Evolutionary conservation across 2,329 filamentous ascomycete species (phyloP).

Genomic region (Lasiodiplodia hormozganensis): DNA sequence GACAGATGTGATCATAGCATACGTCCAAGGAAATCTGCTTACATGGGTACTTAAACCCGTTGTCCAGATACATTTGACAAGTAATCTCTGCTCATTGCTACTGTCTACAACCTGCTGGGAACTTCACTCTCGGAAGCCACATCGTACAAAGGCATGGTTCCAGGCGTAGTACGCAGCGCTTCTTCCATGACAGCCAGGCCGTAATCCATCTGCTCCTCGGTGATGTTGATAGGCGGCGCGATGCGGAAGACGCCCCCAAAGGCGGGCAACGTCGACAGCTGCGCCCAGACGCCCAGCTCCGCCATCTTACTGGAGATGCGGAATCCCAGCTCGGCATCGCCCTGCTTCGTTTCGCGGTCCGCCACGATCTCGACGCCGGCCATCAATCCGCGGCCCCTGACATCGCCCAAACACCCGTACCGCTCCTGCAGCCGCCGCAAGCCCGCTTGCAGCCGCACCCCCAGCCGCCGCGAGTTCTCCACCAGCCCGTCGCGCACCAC

Average conservation of each 20-base stretch:
- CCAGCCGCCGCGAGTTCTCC: slow-evolving; percentile 52
- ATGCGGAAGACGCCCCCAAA: slow-evolving; percentile 66
- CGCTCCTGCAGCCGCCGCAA: slow-evolving; percentile 55
- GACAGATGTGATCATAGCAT: background rate
- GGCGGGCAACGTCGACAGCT: slow-evolving; percentile 61
- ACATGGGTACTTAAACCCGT: too few species aligned
- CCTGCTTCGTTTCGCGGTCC: slow-evolving; percentile 56
- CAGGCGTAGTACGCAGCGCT: slow-evolving; percentile 61
- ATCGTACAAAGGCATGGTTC: slow-evolving; percentile 41
- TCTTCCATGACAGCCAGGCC: slow-evolving; percentile 64
- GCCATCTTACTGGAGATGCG: slow-evolving; percentile 57
- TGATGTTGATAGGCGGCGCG: slow-evolving; percentile 66
- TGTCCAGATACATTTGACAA: too few species aligned
- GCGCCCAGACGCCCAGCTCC: slow-evolving; percentile 63
- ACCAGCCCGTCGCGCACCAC: slow-evolving; percentile 64
- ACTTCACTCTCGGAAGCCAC: background rate
- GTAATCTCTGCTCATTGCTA: background rate
- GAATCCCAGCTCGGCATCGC: slow-evolving; percentile 56
- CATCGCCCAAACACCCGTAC: slow-evolving; percentile 69
- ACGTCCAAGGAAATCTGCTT: background rate
- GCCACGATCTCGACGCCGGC: slow-evolving; percentile 65
- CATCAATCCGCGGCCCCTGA: slow-evolving; percentile 66
- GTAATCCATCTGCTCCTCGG: slow-evolving; percentile 48
- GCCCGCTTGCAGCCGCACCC: slow-evolving; percentile 55
- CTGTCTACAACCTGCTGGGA: background rate